phyloP scores from a whole-genome alignment of 208 protist genomes.

The Novymonas esmeraldas region DNA sequence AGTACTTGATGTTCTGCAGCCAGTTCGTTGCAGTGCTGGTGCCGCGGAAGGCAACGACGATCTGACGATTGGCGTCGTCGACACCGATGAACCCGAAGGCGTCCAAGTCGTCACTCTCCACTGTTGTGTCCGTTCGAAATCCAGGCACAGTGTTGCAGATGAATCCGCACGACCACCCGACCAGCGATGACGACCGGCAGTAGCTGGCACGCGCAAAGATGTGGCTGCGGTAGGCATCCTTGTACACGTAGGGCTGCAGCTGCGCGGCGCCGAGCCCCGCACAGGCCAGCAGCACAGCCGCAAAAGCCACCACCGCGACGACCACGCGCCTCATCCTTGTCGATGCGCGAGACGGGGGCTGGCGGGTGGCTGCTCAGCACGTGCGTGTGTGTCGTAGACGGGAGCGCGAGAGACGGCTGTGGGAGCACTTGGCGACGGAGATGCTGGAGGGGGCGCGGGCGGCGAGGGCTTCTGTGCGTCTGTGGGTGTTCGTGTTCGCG shows the following conservation, averaged over 20 bases:
- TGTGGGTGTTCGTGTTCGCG: no score
- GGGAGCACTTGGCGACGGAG: no score
- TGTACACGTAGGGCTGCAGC: constrained; percentile 1
- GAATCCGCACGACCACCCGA: constrained; percentile 2
- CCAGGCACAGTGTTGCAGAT: not conserved
- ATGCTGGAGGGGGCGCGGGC: no score
- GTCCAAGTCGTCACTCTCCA: constrained; percentile 24
- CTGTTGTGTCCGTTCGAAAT: constrained; percentile 4
- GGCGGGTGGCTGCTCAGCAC: no score
- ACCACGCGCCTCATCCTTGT: no score
- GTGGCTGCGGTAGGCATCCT: constrained; percentile 1
- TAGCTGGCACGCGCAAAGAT: constrained; percentile 7
- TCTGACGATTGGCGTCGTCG: constrained; percentile 14
- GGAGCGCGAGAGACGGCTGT: no score
- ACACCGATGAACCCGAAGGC: constrained; percentile 41
- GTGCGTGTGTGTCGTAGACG: no score
- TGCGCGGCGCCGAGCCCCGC: not conserved
- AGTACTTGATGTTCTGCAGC: not conserved
- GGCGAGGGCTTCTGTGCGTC: no score
- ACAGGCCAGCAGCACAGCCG: not conserved
- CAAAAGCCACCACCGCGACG: no score
- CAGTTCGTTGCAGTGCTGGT: not conserved
- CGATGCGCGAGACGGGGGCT: no score
- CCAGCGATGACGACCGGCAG: constrained; percentile 1
- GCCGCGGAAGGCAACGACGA: constrained; percentile 71